Base-by-base conservation (phyloP, 805 yeast species). In the Wickerhamomyces canadensis region DNA sequence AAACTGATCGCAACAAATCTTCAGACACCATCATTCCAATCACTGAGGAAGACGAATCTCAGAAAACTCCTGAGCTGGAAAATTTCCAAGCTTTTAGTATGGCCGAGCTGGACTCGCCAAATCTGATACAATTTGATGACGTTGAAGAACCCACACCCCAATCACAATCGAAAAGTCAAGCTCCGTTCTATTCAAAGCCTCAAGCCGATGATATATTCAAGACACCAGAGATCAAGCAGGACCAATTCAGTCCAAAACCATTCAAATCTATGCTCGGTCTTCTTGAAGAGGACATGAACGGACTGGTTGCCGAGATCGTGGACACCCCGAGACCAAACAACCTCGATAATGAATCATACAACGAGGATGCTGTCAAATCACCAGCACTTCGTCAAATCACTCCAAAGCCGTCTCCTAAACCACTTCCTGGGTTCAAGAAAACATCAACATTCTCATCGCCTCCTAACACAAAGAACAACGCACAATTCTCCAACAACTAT, bases 61-160 rank as follows among this genome's bases (percentile, higher is more conserved):
- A 17, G 21, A 25, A 18, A 27, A 18, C 19, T 32, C 22, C 19
- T 19, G 16, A 19, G 6, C 26, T 19, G 21, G 16, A 6, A 19
- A 24, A 19, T 12, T 6, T 4, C 15, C 8, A 13, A n/a, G 10
- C 9, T 13, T 33, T 14, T 7, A 27, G 14, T 16, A 19, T 6
- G n/a, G n/a, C n/a, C 14, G 7, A 15, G 6, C 28, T 14, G 19
- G 18, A 16, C 21, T 53, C 65, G 2, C 71, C 71, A 19, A 58
- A 64, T 34, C 42, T 66, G 24, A 63, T 66, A 15, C 63, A 66
- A 37, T 41, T 66, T 4, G 55, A 53, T 32, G 67, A 59, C 28
- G 40, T 36, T 6, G 43, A 48, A 30, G 43, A 37, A 38, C 31
- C 19, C 34, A 33, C 18, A 29, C 29, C 17, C 31, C 33, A 31